A percentile compares a stretch with the other conserved stretches of the same genome.
These are phyloP conservation scores for Lodderomyces parapsilosis DNA, from an alignment of 1,139 yeast genomes.

Conservation along the genomic window DNA sequence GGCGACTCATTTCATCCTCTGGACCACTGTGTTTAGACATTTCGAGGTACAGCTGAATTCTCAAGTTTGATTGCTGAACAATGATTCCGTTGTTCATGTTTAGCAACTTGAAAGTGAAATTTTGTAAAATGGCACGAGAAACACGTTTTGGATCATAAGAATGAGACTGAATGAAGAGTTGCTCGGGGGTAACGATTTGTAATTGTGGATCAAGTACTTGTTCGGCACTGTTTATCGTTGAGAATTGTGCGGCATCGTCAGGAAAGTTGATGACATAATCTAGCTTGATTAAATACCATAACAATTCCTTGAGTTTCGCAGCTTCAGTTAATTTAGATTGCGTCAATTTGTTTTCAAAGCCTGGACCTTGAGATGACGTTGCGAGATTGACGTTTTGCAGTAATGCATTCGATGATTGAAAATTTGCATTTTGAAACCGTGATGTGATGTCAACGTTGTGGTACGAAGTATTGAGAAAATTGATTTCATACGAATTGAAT, in stretches of 20 bases:
- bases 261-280: constrained; percentile 25
- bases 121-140: constrained; percentile 18
- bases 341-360: not conserved
- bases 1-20: not conserved
- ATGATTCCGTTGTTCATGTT: constrained; percentile 18
- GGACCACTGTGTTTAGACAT: constrained; percentile 18
- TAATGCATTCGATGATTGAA: not conserved
- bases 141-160: not conserved
- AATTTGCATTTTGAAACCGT: constrained; percentile 4
- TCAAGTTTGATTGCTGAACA: constrained; percentile 16
- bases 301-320: constrained; percentile 26
- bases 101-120: constrained; percentile 21
- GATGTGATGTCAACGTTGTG: constrained; percentile 25
- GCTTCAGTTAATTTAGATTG: constrained; percentile 22
- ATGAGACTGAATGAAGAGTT: not conserved
- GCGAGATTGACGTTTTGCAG: not conserved
- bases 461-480: constrained; percentile 25
- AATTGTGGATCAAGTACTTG: not conserved
- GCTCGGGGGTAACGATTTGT: not conserved
- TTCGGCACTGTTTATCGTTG: not conserved
- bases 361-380: not conserved
- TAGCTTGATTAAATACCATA: constrained; percentile 34
- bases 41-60: constrained; percentile 4
- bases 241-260: not conserved
- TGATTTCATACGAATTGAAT: constrained; percentile 27